These are phyloP conservation scores for Paramecium sonneborni DNA, from an alignment of 73 alveolate genomes.

Conservation along the genomic window DNA sequence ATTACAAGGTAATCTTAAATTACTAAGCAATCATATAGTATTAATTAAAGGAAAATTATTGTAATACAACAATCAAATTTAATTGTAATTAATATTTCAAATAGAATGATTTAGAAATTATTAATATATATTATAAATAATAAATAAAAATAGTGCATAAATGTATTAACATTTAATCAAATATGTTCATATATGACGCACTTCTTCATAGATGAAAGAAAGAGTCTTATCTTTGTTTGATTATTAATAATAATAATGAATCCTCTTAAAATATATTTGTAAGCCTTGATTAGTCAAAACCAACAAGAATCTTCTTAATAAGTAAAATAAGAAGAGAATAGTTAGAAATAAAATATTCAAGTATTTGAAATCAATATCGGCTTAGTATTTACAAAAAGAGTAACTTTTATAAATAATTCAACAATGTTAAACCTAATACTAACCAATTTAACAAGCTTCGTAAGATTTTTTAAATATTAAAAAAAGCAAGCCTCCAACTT, in stretches of 20 bases:
- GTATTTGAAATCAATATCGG: not conserved
- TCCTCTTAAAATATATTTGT: slow-evolving; percentile 38
- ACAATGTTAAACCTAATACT: not conserved
- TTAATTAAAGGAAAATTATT: not conserved
- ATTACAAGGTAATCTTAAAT: too few relatives aligned
- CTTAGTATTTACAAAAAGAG: slow-evolving; percentile 21
- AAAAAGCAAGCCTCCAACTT: slow-evolving; percentile 10
- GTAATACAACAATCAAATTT: not conserved
- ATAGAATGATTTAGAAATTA: not conserved
- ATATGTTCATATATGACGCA: not conserved
- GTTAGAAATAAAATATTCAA: not conserved
- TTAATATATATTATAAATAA: not conserved
- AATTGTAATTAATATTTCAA: not conserved
- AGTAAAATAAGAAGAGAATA: slow-evolving; percentile 27
- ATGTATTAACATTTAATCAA: not conserved
- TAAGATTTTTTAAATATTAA: not conserved
- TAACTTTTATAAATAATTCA: not conserved
- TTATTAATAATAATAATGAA: not conserved
- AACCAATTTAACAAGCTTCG: not conserved
- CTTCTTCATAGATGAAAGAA: not conserved
- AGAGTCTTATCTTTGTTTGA: not conserved
- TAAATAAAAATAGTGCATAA: not conserved
- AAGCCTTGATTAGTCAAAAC: not conserved
- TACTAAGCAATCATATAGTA: not conserved
- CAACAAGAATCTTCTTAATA: not conserved